These are phyloP conservation scores for Cylindrodendrum hubeiense DNA, from an alignment of 2,329 filamentous ascomycete species.

Conservation along the genomic window DNA sequence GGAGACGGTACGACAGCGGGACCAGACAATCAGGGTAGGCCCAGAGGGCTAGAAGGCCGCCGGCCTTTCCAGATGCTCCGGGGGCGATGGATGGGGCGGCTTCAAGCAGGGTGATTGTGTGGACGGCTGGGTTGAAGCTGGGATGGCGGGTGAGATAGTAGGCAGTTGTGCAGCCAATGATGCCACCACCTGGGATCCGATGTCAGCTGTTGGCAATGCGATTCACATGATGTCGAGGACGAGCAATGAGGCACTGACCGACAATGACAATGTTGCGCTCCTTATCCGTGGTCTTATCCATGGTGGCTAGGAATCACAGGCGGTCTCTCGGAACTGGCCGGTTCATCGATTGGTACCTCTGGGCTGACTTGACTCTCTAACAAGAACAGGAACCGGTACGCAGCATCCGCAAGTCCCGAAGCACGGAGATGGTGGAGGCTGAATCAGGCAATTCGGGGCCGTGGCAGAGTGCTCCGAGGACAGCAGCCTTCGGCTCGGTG, in stretches of 20 bases:
- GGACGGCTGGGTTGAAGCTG: conserved; percentile 78
- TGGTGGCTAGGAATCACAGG: conserved; percentile 25
- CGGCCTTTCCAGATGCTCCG: conserved; percentile 95
- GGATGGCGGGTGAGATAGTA: conserved; percentile 93
- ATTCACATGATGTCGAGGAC: conserved; percentile 12
- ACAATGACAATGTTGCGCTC: conserved; percentile 64
- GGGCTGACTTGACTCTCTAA: background rate
- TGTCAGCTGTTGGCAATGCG: conserved; percentile 24
- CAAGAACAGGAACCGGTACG: background rate
- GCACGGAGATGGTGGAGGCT: conserved; percentile 9
- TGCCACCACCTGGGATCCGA: conserved; percentile 77
- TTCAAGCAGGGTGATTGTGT: conserved; percentile 89
- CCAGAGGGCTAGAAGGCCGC: conserved; percentile 90
- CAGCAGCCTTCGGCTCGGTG: conserved; percentile 10
- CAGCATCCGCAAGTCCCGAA: background rate
- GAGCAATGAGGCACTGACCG: conserved; percentile 49
- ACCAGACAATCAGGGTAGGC: conserved; percentile 90
- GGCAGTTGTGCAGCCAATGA: conserved; percentile 91
- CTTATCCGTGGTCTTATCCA: conserved; percentile 52
- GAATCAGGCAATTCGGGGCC: conserved; percentile 23
- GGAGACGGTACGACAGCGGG: conserved; percentile 85
- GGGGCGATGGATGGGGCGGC: conserved; percentile 84
- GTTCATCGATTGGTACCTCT: background rate
- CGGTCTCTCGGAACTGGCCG: background rate
- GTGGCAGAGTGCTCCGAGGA: conserved; percentile 1